These are phyloP conservation scores for Bisporella sp. DNA, from an alignment of 2,329 filamentous ascomycete species.

Conservation along the genomic window DNA sequence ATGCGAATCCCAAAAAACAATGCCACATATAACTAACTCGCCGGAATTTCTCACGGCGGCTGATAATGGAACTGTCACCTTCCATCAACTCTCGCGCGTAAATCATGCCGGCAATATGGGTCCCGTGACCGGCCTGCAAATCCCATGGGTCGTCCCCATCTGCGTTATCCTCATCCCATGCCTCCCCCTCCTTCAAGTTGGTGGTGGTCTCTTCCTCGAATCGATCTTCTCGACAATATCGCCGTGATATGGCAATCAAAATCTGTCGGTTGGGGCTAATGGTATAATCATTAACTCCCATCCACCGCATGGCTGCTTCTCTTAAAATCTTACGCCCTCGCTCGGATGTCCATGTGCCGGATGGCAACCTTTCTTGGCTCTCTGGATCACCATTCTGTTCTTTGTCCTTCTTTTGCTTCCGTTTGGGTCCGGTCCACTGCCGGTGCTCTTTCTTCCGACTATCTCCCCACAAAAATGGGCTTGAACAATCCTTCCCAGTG, in stretches of 20 bases:
- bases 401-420: background rate
- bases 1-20: no score
- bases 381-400: background rate
- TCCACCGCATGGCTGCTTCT: conserved; percentile 1
- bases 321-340: conserved; percentile 7
- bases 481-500: background rate
- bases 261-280: conserved; percentile 7
- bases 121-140: conserved; percentile 6
- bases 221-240: conserved; percentile 1
- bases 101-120: conserved; percentile 5
- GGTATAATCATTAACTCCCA: conserved; percentile 4
- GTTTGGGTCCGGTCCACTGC: conserved; percentile 6
- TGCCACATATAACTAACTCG: no score
- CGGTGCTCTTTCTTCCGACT: conserved; percentile 6
- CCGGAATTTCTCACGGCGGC: conserved; percentile 7
- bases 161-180: background rate
- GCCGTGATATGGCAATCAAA: conserved; percentile 3
- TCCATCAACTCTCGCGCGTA: conserved; percentile 9
- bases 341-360: background rate
- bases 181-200: background rate
- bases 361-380: background rate
- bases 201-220: background rate
- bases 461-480: conserved; percentile 6
- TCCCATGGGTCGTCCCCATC: background rate
- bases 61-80: conserved; percentile 8